These are phyloP conservation scores for Cymodocea nodosa DNA, from an alignment of 116 monocot genomes.

Conservation along the genomic window DNA sequence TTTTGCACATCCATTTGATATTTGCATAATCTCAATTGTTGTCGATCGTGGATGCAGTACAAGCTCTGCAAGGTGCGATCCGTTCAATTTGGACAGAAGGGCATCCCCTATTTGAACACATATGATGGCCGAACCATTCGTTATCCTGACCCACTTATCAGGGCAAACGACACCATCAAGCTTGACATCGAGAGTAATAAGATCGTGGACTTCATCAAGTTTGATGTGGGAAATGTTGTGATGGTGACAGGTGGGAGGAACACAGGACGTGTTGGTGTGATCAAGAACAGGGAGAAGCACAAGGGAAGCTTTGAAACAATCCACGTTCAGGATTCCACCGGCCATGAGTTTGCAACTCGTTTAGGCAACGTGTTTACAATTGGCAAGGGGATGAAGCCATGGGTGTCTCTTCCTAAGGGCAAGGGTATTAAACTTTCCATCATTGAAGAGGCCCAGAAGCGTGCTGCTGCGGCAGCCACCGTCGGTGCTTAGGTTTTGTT, in stretches of 20 bases:
- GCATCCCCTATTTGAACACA: slow-evolving; percentile 57
- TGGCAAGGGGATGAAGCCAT: slow-evolving; percentile 51
- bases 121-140: slow-evolving; percentile 76
- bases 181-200: slow-evolving; percentile 46
- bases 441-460: slow-evolving; percentile 69
- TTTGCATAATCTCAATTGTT: too few species aligned
- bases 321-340: slow-evolving; percentile 52
- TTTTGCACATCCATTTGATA: too few species aligned
- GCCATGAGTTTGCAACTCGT: slow-evolving; percentile 65
- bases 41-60: too few species aligned
- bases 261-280: slow-evolving; percentile 60
- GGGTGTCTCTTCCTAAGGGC: slow-evolving; percentile 74
- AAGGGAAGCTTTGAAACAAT: slow-evolving; percentile 72
- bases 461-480: slow-evolving; percentile 39
- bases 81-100: slow-evolving; percentile 66
- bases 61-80: slow-evolving; percentile 70
- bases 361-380: slow-evolving; percentile 56
- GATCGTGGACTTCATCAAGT: slow-evolving; percentile 59
- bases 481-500: too few species aligned
- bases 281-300: slow-evolving; percentile 74
- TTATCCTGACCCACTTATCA: slow-evolving; percentile 64
- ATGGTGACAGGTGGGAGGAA: slow-evolving; percentile 83
- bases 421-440: slow-evolving; percentile 76
- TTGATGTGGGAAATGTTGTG: slow-evolving; percentile 65
- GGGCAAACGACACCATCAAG: slow-evolving; percentile 62